Evolutionary conservation across 2,329 filamentous ascomycete species (phyloP).

Genomic region (Knoxdaviesia proteae): DNA sequence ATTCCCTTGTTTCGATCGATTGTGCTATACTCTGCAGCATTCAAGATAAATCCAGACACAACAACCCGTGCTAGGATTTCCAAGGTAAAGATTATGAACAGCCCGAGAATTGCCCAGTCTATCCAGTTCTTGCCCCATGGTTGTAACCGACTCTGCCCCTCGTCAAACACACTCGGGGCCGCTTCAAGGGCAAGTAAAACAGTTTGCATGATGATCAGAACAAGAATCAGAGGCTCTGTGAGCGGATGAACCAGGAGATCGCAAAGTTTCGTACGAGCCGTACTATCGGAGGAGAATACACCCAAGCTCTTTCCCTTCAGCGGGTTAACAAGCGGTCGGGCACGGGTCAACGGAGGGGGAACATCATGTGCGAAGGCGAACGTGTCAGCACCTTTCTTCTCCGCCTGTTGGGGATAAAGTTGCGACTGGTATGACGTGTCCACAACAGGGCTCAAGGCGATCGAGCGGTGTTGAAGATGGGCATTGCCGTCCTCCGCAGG

Average conservation of each 20-base stretch:
- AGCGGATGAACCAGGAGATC: conserved; percentile 70
- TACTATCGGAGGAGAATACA: conserved; percentile 62
- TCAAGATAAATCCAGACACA: conserved; percentile 83
- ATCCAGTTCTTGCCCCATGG: conserved; percentile 48
- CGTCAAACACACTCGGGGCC: conserved; percentile 44
- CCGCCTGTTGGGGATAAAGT: conserved; percentile 16
- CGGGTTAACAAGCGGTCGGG: conserved; percentile 34
- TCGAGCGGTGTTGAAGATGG: too few species aligned
- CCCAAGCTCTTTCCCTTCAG: conserved; percentile 72
- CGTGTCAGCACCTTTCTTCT: conserved; percentile 20
- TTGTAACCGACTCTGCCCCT: conserved; percentile 36
- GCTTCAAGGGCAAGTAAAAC: conserved; percentile 76
- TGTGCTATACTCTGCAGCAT: conserved; percentile 79
- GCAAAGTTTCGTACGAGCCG: conserved; percentile 53
- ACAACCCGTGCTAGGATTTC: conserved; percentile 70
- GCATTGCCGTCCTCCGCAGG: conserved; percentile 21
- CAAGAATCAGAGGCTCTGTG: conserved; percentile 67
- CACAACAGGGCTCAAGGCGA: conserved; percentile 1
- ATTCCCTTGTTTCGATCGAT: conserved; percentile 62
- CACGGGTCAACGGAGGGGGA: conserved; percentile 12
- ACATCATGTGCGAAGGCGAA: conserved; percentile 10
- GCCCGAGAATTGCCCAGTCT: conserved; percentile 60
- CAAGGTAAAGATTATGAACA: conserved; percentile 79
- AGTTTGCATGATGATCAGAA: conserved; percentile 75
- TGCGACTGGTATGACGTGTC: conserved; percentile 33